Evolutionary conservation across 441 rosid genomes (phyloP).

Genomic region (Gossypium schwendimanii): DNA sequence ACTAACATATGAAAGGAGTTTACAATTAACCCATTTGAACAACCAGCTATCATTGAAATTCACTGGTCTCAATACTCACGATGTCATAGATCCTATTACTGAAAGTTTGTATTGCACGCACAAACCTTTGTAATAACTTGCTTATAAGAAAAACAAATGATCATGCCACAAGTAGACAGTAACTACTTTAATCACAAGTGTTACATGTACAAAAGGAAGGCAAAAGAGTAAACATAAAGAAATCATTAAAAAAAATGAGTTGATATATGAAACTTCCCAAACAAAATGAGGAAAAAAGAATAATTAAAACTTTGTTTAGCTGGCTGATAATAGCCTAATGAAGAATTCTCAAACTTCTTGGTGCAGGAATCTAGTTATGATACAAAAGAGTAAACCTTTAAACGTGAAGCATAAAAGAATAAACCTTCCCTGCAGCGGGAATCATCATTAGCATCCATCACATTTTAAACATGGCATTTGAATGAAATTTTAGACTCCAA

Average conservation of each 20-base stretch:
- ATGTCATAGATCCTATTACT: neutral
- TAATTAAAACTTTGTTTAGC: neutral
- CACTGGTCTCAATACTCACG: neutral
- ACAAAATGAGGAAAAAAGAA: neutral
- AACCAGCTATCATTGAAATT: neutral
- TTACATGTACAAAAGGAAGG: neutral
- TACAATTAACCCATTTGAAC: neutral
- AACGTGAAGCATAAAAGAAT: neutral
- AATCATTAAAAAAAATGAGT: neutral
- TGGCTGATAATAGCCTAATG: neutral
- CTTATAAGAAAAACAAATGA: neutral
- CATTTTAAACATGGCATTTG: neutral
- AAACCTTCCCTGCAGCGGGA: neutral
- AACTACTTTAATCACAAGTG: neutral
- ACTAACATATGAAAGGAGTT: neutral
- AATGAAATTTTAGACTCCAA: slow-evolving; percentile 7
- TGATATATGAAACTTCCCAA: neutral
- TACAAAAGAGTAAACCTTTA: neutral
- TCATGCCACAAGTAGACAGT: neutral
- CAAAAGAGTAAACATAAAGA: neutral
- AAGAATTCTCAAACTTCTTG: neutral
- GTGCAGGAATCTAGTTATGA: neutral
- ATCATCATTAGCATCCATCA: neutral
- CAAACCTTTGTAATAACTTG: neutral
- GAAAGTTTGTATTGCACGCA: neutral